Evolutionary conservation across 371 early-diverging fungal genomes (phyloP).

Genomic region (Mortierella sp.): DNA sequence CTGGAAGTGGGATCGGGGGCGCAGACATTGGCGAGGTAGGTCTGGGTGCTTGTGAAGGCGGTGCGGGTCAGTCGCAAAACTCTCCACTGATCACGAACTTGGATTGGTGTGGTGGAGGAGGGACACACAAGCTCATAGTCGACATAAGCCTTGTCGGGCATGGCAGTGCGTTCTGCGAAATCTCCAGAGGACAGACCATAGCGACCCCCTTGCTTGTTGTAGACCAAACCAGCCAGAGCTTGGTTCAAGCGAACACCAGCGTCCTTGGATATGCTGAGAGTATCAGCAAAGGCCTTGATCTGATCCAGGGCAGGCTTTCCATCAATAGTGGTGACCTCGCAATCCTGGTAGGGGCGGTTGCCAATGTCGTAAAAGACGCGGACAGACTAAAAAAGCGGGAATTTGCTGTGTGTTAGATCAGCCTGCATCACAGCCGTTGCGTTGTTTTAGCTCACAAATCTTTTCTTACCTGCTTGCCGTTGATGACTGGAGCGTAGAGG

Average conservation of each 20-base stretch:
- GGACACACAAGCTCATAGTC: constrained; percentile 27
- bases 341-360: constrained; percentile 19
- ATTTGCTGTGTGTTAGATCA: background rate
- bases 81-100: constrained; percentile 7
- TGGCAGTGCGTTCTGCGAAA: constrained; percentile 13
- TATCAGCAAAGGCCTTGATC: constrained; percentile 15
- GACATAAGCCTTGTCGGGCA: constrained; percentile 13
- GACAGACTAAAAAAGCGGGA: constrained; percentile 9
- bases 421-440: too few relatives aligned
- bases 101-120: background rate
- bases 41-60: constrained; percentile 4
- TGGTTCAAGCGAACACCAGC: constrained; percentile 21
- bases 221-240: constrained; percentile 19
- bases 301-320: constrained; percentile 4
- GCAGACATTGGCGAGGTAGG: constrained; percentile 24
- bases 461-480: constrained; percentile 28
- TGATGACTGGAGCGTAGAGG: constrained; percentile 26
- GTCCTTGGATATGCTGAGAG: constrained; percentile 26
- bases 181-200: constrained; percentile 10
- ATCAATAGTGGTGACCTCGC: constrained; percentile 28
- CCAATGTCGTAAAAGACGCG: constrained; percentile 13
- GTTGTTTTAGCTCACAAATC: background rate
- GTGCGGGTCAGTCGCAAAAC: constrained; percentile 1
- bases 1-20: background rate
- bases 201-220: background rate